Evolutionary conservation across 805 yeast genomes (phyloP), one percentile per base, ranked within the genome.

Genomic region (Saccharomyces cerevisiae): DNA sequence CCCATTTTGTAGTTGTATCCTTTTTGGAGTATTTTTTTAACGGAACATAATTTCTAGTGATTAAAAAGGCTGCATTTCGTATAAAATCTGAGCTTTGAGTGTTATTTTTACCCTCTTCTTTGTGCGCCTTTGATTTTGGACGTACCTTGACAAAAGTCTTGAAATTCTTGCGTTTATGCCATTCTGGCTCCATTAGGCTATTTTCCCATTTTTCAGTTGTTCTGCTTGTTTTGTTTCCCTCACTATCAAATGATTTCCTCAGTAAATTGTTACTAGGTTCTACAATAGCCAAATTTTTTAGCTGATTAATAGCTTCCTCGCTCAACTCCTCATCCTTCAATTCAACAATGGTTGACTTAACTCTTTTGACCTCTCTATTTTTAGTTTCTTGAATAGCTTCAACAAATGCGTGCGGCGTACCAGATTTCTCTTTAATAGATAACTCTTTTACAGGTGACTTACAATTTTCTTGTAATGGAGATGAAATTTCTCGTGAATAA

Each of bases 141-240:
- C 66, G 55, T 27, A 57, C 58, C 51, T 74, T 74, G 2, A 65
- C 67, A 62, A 76, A 76, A 4, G 56, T 64, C 52, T 76, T 76
- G 56, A 71, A 76, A 56, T 76, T 75, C 55, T 69, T 74, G 11
- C 77, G 57, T 1, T 63, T 66, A 22, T 59, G 52, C 71, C 74
- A 68, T 17, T 58, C 50, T 11, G 14, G 32, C 6, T 36, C 29
- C 9, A 28, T 31, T n/a, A 28, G 11, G 17, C 32, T 9, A 13
- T 28, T 26, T 21, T 14, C 32, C 9, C n/a, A 6, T 28, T 28
- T n/a, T 21, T 6, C 17, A 3, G 21, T 8, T 11, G 26, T 29
- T n/a, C 26, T 41, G 11, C n/a, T 17, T 47, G 26, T 17, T 22
- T 27, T n/a, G 10, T 9, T 21, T 36, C 4, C 9, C 10, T 13